Evolutionary conservation across 306 rosid species (phyloP).

Genomic region (Medicago ruthenica): DNA sequence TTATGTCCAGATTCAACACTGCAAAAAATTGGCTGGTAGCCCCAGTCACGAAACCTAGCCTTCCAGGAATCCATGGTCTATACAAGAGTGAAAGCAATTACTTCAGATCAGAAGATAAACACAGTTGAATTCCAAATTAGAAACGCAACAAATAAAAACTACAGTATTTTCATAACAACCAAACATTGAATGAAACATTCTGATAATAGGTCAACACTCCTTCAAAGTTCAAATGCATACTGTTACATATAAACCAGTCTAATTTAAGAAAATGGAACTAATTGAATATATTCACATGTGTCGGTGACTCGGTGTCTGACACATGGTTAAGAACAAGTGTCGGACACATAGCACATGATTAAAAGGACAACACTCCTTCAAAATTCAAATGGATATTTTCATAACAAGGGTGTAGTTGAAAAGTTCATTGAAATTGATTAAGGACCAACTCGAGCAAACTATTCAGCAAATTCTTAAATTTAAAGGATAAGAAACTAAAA

Average conservation of each 20-base stretch:
- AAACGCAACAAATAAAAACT: constrained; percentile 20
- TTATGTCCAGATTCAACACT: constrained; percentile 78
- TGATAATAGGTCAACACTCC: constrained; percentile 5
- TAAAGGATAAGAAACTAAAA: neutral
- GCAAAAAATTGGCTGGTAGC: constrained; percentile 81
- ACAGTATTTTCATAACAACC: constrained; percentile 5
- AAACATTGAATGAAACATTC: constrained; percentile 14
- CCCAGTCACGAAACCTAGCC: constrained; percentile 80
- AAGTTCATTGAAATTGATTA: neutral
- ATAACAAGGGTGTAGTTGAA: neutral
- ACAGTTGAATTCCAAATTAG: neutral
- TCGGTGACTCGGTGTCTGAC: too few relatives aligned
- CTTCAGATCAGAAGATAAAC: constrained; percentile 19
- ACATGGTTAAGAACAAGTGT: too few relatives aligned
- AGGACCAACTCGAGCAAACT: neutral
- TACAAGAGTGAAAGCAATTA: constrained; percentile 19
- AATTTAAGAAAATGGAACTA: too few relatives aligned
- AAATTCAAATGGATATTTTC: constrained; percentile 7
- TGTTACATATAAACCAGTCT: too few relatives aligned
- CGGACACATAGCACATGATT: too few relatives aligned
- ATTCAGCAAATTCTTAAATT: neutral
- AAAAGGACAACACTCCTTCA: constrained; percentile 17
- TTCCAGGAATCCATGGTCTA: constrained; percentile 73
- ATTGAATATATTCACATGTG: too few relatives aligned
- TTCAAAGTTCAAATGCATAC: constrained; percentile 5